A percentile compares a stretch with the other conserved stretches of the same genome.
Conservation (phyloP, 2,329 filamentous ascomycete species). For the Knufia petricola region DNA sequence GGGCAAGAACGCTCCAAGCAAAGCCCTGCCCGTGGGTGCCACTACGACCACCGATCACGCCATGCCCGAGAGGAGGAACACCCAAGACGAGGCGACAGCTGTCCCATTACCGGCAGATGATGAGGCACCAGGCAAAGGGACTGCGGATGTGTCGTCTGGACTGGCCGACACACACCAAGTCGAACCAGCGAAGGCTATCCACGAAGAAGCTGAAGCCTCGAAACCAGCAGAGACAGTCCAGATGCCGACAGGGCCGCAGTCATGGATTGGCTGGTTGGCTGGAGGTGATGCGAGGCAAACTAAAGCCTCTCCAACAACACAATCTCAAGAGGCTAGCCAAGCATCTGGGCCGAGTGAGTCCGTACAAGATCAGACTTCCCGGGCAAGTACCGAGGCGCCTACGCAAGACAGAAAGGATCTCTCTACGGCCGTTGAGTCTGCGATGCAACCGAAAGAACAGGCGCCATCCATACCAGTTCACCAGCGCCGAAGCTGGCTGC, state of each 20-base stretch:
- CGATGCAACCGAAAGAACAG: background rate
- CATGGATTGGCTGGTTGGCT: constrained; percentile 10
- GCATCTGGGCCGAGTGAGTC: background rate
- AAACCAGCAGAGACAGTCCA: background rate
- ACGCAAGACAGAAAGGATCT: background rate
- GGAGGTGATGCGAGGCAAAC: constrained; percentile 7
- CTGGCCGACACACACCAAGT: background rate
- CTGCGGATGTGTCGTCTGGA: background rate
- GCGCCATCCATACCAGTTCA: constrained; percentile 8
- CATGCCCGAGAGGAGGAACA: constrained; percentile 24
- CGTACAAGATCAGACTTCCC: background rate
- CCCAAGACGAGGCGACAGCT: constrained; percentile 7
- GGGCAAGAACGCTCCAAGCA: constrained; percentile 31
- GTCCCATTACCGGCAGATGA: background rate
- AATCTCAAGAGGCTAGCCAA: background rate
- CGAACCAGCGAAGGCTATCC: background rate
- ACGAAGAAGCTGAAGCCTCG: background rate
- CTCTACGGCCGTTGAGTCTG: background rate
- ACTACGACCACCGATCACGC: constrained; percentile 39
- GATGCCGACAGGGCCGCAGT: background rate
- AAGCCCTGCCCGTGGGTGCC: constrained; percentile 37
- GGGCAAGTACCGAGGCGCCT: background rate
- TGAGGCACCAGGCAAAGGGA: too few species aligned
- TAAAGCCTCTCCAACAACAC: background rate
- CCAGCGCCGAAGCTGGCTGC: constrained; percentile 36